Evolutionary conservation across 164 flowering plant genomes (phyloP), one percentile per base, ranked within the genome.

Genomic region (Saururus chinensis): DNA sequence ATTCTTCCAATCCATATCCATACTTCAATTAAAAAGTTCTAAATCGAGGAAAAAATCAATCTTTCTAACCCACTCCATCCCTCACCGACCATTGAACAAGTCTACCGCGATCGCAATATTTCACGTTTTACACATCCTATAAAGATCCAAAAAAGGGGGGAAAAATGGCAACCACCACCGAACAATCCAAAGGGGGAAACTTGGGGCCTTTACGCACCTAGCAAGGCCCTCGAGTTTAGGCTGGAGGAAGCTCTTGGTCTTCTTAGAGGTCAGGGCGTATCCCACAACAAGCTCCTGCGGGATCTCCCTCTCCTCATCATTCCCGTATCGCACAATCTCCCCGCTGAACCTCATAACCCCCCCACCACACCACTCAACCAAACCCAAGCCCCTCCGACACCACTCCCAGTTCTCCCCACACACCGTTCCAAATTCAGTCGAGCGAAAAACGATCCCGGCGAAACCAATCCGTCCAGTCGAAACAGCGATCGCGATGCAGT

Each of bases 251-350:
- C 89, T 84, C 79, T 81, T 84, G 59, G 58, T 81, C 75, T 84
- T 84, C 82, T 84, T 84, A 16, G 81, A 74, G 16, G 89, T 84
- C 35, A 84, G 70, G 49, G 89, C 89, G 42, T 84, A 84, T 4
- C 89, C 89, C 10, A 84, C 89, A 7, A 82, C 81, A 57, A 84
- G 67, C 23, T 62, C 68, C 64, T 72, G 73, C 35, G 61, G 66
- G 45, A 9, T 41, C 45, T 41, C 45, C 45, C 45, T 45, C 11
- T 45, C 49, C 49, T 45, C 49, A 12, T 45, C 49, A 12, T 12
- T 12, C 11, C 14, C 49, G 49, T 45, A 45, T 13, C 49, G 17
- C 2, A 45, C 49, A 12, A 45, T 13, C 49, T 45, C 49, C 49
- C 49, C 49, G 49, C 49, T 13, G 17, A 45, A 45, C 49, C 49